Base-by-base conservation (phyloP, 768 basidiomycete genomes). In the Gautieria morchelliformis region DNA sequence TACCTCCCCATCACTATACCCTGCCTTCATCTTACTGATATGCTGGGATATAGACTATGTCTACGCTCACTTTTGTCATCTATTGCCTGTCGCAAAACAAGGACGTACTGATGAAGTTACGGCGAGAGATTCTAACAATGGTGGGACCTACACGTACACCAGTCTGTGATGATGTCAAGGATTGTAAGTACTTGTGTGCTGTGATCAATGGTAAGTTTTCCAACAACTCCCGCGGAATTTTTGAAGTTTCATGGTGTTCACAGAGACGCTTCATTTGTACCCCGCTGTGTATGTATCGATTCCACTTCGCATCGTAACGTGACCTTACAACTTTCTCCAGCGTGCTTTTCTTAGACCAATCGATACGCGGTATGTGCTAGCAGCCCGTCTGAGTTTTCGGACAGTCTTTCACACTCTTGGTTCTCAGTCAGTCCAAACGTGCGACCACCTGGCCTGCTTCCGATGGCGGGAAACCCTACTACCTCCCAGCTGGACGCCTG, bases 171-270 rank as follows among this genome's bases (percentile, higher is more conserved):
- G 78, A 82, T 60, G 76, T 85, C 61, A 71, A 71, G 32, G 79
- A 80, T 4, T 81, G 85, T 80, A 83, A 80, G 64, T 85, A 78
- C 60, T 66, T 85, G 15, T 71, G 81, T 27, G 84, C 84, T 1
- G 80, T 85, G 24, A 24, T 60, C 37, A 19, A 12, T 59, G 83
- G 82, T 82, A 20, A 12, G 69, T 51, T 60, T 47, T 19, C 58
- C 37, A 14, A 9, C 35, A 37, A 37, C 8, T 37, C 9, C 14
- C 2, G 35, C 17, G 14, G 3, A 40, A 33, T 20, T 7, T n/a
- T 24, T 35, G 12, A 52, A 3, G 5, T 2, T 33, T 2, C 2
- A 19, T 19, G 20, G n/a, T 39, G 39, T 33, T 5, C 39, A 15
- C 57, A 77, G 76, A 79, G 66, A 74, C 75, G 5, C 61, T 79